A percentile compares a stretch with the other conserved stretches of the same genome.
Evolutionary conservation across 257 asterid species (phyloP).

Genomic region (Echites panduratus): DNA sequence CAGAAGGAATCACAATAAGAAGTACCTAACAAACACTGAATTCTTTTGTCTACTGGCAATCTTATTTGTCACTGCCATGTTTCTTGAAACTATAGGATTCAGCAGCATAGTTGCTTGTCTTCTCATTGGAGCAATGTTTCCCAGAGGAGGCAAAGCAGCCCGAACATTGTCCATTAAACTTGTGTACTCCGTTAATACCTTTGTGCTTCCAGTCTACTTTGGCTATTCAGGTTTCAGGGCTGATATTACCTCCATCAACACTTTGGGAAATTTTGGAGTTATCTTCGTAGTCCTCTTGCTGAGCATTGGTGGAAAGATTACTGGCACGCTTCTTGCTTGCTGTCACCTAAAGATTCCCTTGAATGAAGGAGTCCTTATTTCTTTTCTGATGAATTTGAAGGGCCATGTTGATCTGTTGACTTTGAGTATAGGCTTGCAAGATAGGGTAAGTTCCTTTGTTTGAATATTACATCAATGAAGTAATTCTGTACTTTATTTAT

Average conservation of each 20-base stretch:
- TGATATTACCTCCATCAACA: constrained; percentile 46
- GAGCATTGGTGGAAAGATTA: constrained; percentile 90
- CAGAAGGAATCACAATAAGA: constrained; percentile 62
- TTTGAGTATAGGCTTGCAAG: constrained; percentile 48
- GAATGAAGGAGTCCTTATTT: constrained; percentile 83
- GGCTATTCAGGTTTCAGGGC: constrained; percentile 93
- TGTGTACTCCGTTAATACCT: constrained; percentile 69
- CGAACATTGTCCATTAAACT: constrained; percentile 80
- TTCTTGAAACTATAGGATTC: constrained; percentile 66
- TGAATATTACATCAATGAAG: neutral
- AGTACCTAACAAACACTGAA: constrained; percentile 75
- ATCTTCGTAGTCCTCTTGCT: constrained; percentile 55
- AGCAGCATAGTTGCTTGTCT: constrained; percentile 83
- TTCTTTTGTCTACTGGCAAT: constrained; percentile 55
- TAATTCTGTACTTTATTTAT: neutral
- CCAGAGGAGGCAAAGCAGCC: constrained; percentile 86
- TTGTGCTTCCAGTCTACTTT: constrained; percentile 84
- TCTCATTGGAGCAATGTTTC: constrained; percentile 77
- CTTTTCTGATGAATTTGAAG: constrained; percentile 93
- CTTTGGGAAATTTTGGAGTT: constrained; percentile 39
- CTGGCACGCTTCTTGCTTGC: constrained; percentile 81
- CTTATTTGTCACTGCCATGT: constrained; percentile 62
- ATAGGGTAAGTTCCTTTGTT: constrained; percentile 40
- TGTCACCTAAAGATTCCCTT: constrained; percentile 69
- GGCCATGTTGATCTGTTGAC: constrained; percentile 90